Base-by-base conservation (phyloP, 1,284 basidiomycete genomes). In the Puccinia polysora region DNA sequence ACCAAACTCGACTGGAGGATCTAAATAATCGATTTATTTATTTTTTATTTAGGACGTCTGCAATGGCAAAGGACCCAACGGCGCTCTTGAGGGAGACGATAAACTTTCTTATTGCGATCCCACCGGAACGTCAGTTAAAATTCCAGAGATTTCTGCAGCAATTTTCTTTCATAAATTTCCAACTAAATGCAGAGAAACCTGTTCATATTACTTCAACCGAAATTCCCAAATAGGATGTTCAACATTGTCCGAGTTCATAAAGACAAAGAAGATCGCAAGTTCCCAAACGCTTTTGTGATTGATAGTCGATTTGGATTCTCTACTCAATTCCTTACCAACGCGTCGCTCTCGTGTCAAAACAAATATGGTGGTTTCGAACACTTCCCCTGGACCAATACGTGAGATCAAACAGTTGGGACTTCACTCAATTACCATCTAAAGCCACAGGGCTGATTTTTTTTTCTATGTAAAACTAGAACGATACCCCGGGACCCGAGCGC, bases 321-420 rank as follows among this genome's bases (percentile, higher is more conserved):
- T 0, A 70, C 67, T 50, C 67, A 70, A 28, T 70, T 70, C 43
- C 32, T 70, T 10, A 70, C 67, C 12, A 70, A 70, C 25, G 67
- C 67, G 2, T 70, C 67, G 0, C 7, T 59, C 28, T 59, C 53
- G 7, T 70, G 67, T 59, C 67, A 70, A 32, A 20, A 70, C n/a
- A 70, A 70, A 36, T 60, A 59, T 30, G 67, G 67, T 6, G 67
- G 56, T 6, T 60, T 60, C 45, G 67, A 55, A 20, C 45, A 70
- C 49, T 50, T 58, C 30, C 67, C 67, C 15, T 59, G 58, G 28
- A 47, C 28, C 20, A 70, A 56, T 6, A 70, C 53, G 65, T 68
- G 23, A 60, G 67, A n/a, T n/a, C n/a, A n/a, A n/a, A n/a, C n/a
- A 10, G 43, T 10, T 10, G n/a, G n/a, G n/a, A 10, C n/a, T 10